Evolutionary conservation across 2,329 filamentous ascomycete species (phyloP), one percentile per base, ranked within the genome.

Genomic region (Penicillium capsulatum): DNA sequence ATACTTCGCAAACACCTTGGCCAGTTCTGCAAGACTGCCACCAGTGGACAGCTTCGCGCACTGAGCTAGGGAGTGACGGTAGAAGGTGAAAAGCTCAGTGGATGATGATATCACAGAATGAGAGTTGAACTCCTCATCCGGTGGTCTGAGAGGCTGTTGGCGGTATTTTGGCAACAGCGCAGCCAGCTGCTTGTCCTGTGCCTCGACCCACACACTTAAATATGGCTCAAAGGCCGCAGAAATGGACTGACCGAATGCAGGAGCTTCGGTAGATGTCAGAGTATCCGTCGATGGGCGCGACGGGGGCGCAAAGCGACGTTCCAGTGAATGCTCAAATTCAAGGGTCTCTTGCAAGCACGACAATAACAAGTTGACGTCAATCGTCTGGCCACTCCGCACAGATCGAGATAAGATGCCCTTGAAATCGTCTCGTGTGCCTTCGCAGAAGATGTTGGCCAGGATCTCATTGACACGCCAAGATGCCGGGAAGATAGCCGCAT

Each of bases 211-310:
- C 3, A 98, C 71, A 60, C 88, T 95, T 50, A 98, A 76, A 63
- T 97, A 98, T 1, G 92, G 92, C 66, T 97, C 92, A 58, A 98
- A 98, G 1, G 92, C 92, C 47, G 94, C 88, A 0, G 92, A 97
- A 45, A 98, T 95, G 3, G 87, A 83, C 40, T 94, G 88, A 39
- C 86, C 84, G 63, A 96, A 96, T 39, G 79, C 83, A 14, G 86
- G 81, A 0, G 81, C 72, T 51, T 82, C 82, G 36, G 89, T 86
- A 1, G 87, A 94, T 45, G 81, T 84, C 19, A 94, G 77, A 0
- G 91, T 97, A 61, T 98, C 92, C 40, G 94, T 89, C 29, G 91
- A 97, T 11, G 82, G 81, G 41, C 83, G 75, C 9, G 87, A 80
- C 26, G 64, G 56, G 45, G 73, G 82, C 1, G 83, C 77, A 61